phyloP scores from a whole-genome alignment of 1,284 basidiomycete genomes.

The Chondrostereum purpureum region DNA sequence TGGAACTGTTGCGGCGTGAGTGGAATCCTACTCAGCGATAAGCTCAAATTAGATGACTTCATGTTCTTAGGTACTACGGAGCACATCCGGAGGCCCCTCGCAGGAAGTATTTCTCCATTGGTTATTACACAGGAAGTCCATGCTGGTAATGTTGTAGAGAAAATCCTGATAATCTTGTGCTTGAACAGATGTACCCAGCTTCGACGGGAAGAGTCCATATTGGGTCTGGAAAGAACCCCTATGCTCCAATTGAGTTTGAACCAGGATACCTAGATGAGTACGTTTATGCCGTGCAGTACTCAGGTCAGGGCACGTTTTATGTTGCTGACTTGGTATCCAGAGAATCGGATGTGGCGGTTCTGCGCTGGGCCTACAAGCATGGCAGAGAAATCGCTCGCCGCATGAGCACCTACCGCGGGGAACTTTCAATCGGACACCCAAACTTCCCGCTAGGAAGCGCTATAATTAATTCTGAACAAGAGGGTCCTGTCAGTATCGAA shows the following conservation, averaged over 20 bases:
- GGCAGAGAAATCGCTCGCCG: conserved; percentile 52
- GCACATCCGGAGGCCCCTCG: conserved; percentile 17
- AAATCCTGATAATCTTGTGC: background rate
- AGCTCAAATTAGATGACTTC: no score
- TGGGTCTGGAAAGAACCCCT: conserved; percentile 23
- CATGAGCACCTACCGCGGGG: conserved; percentile 51
- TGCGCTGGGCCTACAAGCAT: conserved; percentile 54
- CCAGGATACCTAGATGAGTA: conserved; percentile 20
- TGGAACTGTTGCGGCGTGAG: conserved; percentile 25
- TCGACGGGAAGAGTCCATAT: conserved; percentile 32
- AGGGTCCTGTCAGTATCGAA: conserved; percentile 31
- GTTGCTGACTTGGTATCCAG: conserved; percentile 20
- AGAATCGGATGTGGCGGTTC: conserved; percentile 43
- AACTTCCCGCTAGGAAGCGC: conserved; percentile 38
- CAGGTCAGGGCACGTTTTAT: background rate
- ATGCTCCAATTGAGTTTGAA: conserved; percentile 25
- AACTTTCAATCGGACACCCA: conserved; percentile 39
- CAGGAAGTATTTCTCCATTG: conserved; percentile 27
- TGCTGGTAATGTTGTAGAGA: background rate
- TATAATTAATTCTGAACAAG: conserved; percentile 28
- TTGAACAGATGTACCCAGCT: conserved; percentile 25
- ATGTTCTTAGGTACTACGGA: no score
- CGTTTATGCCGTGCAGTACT: conserved; percentile 1
- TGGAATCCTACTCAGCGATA: no score
- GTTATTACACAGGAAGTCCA: conserved; percentile 22